Conservation (phyloP, 148 eudicot genomes). For the Heliosperma pusillum region DNA sequence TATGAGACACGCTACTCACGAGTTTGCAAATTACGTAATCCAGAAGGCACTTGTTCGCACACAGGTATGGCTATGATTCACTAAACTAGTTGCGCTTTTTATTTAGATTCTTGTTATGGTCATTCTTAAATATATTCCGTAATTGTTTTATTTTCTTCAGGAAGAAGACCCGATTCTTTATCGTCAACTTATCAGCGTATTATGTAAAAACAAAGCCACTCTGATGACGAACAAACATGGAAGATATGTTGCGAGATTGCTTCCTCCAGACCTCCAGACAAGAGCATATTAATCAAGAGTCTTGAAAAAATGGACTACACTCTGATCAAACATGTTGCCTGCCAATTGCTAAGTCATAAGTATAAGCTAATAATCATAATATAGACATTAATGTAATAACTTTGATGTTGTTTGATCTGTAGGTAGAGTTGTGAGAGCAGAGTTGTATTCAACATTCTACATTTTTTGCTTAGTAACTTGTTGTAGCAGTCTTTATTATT, state of each 20-base stretch:
- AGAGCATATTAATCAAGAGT: background rate
- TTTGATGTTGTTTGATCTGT: no score
- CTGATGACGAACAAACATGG: background rate
- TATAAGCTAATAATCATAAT: no score
- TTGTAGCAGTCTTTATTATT: no score
- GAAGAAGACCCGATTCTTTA: background rate
- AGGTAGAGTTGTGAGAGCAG: no score
- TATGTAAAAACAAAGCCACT: background rate
- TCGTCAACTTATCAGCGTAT: background rate
- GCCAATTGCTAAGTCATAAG: no score
- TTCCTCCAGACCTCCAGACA: background rate
- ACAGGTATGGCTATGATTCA: conserved; percentile 5
- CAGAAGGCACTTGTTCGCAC: conserved; percentile 3
- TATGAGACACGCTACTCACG: background rate
- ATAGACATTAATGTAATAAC: no score
- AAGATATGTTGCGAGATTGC: background rate
- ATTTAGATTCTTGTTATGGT: background rate
- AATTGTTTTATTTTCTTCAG: background rate
- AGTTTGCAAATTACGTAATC: conserved; percentile 23
- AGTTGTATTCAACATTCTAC: no score
- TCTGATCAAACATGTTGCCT: no score
- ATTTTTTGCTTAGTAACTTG: no score
- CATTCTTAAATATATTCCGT: background rate
- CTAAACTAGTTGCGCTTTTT: background rate
- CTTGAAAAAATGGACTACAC: no score